phyloP scores from a whole-genome alignment of 148 eudicot genomes.

The Rhododendron griersonianum region DNA sequence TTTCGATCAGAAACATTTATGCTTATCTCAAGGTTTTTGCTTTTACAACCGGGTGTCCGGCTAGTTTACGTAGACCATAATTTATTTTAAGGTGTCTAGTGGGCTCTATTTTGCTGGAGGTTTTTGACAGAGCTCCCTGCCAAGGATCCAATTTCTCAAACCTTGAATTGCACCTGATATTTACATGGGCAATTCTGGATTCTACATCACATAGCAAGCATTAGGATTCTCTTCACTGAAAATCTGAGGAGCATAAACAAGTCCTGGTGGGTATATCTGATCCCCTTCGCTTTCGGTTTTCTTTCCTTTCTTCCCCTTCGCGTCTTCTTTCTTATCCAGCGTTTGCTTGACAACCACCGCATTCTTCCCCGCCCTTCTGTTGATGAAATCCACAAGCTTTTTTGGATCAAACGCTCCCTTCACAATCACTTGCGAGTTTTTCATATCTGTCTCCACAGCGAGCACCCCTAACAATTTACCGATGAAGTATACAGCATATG shows the following conservation, averaged over 20 bases:
- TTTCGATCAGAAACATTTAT: too few relatives aligned
- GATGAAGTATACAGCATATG: too few relatives aligned
- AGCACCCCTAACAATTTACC: slow-evolving; percentile 33
- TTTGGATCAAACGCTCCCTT: slow-evolving; percentile 43
- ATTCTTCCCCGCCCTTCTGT: slow-evolving; percentile 31
- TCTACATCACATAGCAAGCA: slow-evolving; percentile 40
- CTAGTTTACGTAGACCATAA: not conserved
- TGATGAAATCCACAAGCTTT: slow-evolving; percentile 28
- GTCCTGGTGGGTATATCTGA: slow-evolving; percentile 12
- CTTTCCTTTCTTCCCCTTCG: not conserved
- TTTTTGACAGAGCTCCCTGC: too few relatives aligned
- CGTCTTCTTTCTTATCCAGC: not conserved
- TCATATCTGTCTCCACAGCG: slow-evolving; percentile 37
- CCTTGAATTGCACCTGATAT: not conserved
- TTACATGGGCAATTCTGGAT: not conserved
- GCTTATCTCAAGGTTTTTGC: not conserved
- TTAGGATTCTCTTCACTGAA: slow-evolving; percentile 46
- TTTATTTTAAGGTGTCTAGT: too few relatives aligned
- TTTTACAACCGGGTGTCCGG: not conserved
- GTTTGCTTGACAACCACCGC: slow-evolving; percentile 31
- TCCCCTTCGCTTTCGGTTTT: not conserved
- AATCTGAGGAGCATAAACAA: slow-evolving; percentile 26
- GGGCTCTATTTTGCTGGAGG: too few relatives aligned
- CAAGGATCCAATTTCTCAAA: not conserved
- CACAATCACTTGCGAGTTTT: slow-evolving; percentile 36